Evolutionary conservation across 108 stramenopile genomes (phyloP).

Genomic region (Aurantiochytrium sp.): DNA sequence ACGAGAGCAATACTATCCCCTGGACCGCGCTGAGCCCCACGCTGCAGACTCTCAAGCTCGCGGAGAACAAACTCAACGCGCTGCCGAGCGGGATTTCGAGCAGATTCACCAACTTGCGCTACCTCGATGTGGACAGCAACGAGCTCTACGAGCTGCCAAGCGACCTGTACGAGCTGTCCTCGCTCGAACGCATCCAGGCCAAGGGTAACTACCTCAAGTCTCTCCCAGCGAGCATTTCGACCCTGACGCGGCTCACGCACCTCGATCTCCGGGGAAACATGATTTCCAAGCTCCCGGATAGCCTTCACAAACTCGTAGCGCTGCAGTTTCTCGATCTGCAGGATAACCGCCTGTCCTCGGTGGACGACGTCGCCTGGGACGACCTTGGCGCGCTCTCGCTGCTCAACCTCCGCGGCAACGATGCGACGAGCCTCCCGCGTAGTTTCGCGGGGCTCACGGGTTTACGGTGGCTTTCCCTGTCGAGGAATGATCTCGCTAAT

Average conservation of each 20-base stretch:
- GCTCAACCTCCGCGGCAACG: conserved; percentile 35
- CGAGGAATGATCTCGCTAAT: no score
- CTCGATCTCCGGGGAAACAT: conserved; percentile 40
- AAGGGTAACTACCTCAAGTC: no score
- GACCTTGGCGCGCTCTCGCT: conserved; percentile 36
- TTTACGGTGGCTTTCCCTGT: neutral
- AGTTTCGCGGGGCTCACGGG: neutral
- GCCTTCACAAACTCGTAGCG: conserved; percentile 26
- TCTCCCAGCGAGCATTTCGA: neutral
- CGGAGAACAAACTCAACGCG: no score
- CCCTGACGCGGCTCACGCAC: conserved; percentile 24
- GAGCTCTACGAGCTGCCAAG: no score
- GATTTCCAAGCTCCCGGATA: conserved; percentile 4
- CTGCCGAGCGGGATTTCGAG: no score
- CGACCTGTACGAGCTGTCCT: no score
- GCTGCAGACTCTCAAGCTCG: no score
- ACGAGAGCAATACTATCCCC: no score
- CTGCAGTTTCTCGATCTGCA: conserved; percentile 50
- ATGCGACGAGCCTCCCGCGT: neutral
- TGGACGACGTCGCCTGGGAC: neutral
- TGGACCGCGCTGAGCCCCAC: no score
- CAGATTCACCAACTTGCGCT: no score
- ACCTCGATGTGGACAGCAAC: no score
- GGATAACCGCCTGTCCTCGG: conserved; percentile 35
- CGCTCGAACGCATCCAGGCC: no score